These are phyloP conservation scores for Azolla pinnata DNA, from an alignment of 75 land plant genomes.

Conservation along the genomic window DNA sequence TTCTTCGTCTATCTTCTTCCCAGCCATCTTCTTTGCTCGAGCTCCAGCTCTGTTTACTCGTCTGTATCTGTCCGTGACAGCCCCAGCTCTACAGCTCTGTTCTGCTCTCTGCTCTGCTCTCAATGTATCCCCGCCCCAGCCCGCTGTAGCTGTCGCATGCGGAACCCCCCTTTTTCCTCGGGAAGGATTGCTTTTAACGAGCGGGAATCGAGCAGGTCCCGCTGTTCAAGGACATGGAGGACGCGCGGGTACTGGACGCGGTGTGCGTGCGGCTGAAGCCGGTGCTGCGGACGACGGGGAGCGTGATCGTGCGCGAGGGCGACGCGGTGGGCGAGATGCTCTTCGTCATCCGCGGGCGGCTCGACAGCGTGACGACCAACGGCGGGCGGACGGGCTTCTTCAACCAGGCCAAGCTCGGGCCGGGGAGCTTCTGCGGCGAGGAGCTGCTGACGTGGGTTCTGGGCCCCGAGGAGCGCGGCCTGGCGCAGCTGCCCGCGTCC, in stretches of 20 bases:
- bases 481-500: constrained; percentile 52
- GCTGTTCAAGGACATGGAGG: constrained; percentile 88
- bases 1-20: too few species aligned
- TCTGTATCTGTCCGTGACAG: too few species aligned
- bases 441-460: constrained; percentile 83
- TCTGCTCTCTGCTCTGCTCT: too few species aligned
- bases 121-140: too few species aligned
- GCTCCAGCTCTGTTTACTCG: too few species aligned
- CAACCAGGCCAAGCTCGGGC: constrained; percentile 52
- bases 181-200: too few species aligned
- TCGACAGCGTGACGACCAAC: constrained; percentile 70
- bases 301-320: constrained; percentile 65
- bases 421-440: constrained; percentile 87
- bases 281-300: constrained; percentile 58
- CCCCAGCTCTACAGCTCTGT: too few species aligned
- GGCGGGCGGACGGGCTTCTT: constrained; percentile 69
- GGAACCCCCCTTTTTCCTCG: too few species aligned
- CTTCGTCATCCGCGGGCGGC: constrained; percentile 60
- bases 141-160: too few species aligned
- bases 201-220: too few species aligned
- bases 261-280: constrained; percentile 72
- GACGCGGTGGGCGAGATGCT: constrained; percentile 91
- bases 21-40: too few species aligned
- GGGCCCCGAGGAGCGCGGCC: constrained; percentile 42
- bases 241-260: constrained; percentile 63